Evolutionary conservation across 2,329 filamentous ascomycete species (phyloP).

Genomic region (Coniochaeta prunicola): DNA sequence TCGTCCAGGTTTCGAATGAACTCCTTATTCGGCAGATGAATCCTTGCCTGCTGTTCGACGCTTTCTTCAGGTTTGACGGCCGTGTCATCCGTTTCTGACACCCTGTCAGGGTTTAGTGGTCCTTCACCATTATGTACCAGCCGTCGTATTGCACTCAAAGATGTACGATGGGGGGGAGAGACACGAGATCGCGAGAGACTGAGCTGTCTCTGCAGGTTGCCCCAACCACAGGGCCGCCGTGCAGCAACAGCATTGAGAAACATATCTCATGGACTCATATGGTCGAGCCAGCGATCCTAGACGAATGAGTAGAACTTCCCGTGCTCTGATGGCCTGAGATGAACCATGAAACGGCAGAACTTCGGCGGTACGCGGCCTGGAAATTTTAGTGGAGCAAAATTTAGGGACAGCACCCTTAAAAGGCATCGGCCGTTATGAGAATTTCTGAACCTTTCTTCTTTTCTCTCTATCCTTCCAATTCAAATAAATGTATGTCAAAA

Average conservation of each 20-base stretch:
- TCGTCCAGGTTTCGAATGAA: slow-evolving; percentile 22
- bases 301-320: background rate
- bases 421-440: slow-evolving; percentile 6
- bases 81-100: background rate
- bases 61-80: background rate
- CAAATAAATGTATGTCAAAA: slow-evolving; percentile 79
- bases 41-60: background rate
- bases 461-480: slow-evolving; percentile 90
- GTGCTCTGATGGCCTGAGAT: background rate
- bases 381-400: slow-evolving; percentile 8
- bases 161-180: background rate
- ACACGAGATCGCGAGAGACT: background rate
- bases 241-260: background rate
- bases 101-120: background rate
- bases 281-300: background rate
- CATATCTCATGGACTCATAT: background rate
- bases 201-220: background rate
- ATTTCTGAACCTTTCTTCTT: slow-evolving; percentile 28
- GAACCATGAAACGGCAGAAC: background rate
- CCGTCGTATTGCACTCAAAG: background rate
- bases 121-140: background rate
- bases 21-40: background rate
- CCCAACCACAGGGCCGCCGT: background rate
- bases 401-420: background rate
- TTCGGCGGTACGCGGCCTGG: background rate